Evolutionary conservation across 2,329 filamentous ascomycete species (phyloP).

Genomic region (Pseudogymnoascus destructans): DNA sequence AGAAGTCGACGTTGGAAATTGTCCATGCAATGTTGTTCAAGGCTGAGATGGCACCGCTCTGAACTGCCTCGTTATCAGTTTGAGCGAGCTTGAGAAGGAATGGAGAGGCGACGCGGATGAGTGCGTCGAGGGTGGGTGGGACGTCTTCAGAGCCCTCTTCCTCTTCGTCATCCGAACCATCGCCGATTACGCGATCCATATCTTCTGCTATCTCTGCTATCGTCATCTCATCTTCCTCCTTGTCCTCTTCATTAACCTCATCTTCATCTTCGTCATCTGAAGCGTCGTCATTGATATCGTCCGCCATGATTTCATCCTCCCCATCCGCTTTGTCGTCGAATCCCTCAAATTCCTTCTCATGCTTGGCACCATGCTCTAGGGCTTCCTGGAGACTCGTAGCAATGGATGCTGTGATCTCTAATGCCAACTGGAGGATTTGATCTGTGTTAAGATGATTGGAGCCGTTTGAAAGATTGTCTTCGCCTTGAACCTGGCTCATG

Average conservation of each 20-base stretch:
- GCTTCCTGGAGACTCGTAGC: slow-evolving; percentile 44
- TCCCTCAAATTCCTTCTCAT: slow-evolving; percentile 29
- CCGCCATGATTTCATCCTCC: slow-evolving; percentile 29
- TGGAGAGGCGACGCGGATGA: slow-evolving; percentile 24
- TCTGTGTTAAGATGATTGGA: slow-evolving; percentile 20
- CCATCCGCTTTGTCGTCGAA: slow-evolving; percentile 27
- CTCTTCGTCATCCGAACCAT: slow-evolving; percentile 24
- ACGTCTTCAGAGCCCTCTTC: slow-evolving; percentile 27
- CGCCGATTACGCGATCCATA: slow-evolving; percentile 49
- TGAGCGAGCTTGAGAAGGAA: slow-evolving; percentile 19
- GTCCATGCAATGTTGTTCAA: slow-evolving; percentile 59
- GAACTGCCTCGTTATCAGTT: slow-evolving; percentile 32
- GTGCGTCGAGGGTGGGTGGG: slow-evolving; percentile 20
- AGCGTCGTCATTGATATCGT: slow-evolving; percentile 27
- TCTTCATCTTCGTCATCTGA: slow-evolving; percentile 30
- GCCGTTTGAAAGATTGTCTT: slow-evolving; percentile 16
- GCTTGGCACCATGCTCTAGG: slow-evolving; percentile 33
- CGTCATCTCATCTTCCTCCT: slow-evolving; percentile 40
- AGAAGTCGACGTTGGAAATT: slow-evolving; percentile 46
- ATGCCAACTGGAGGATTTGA: slow-evolving; percentile 31
- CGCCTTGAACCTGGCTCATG: slow-evolving; percentile 18
- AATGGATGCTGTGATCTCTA: slow-evolving; percentile 52
- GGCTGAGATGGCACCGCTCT: slow-evolving; percentile 42
- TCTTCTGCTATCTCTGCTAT: slow-evolving; percentile 47
- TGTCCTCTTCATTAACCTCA: slow-evolving; percentile 27